A percentile compares a stretch with the other conserved stretches of the same genome.
Evolutionary conservation across 2,329 filamentous ascomycete species (phyloP).

Genomic region (Eutypa lata): DNA sequence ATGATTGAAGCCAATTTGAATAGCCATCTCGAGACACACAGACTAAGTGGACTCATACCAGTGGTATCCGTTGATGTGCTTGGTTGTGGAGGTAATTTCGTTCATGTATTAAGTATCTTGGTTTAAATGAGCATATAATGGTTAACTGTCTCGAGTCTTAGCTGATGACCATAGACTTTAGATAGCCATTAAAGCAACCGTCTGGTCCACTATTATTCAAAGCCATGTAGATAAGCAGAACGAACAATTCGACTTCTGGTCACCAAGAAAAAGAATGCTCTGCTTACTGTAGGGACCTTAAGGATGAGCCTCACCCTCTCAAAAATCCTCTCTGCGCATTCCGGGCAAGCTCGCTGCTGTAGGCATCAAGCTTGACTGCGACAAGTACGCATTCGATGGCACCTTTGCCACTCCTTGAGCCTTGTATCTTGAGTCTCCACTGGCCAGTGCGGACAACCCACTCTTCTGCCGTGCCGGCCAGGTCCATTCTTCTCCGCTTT

Average conservation of each 20-base stretch:
- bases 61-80: too few relatives aligned
- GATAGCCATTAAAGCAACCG: too few relatives aligned
- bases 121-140: too few relatives aligned
- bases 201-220: too few relatives aligned
- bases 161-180: too few relatives aligned
- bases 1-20: too few relatives aligned
- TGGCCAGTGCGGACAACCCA: conserved; percentile 69
- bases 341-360: conserved; percentile 61
- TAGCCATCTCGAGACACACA: too few relatives aligned
- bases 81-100: too few relatives aligned
- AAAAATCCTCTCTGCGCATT: conserved; percentile 68
- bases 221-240: neutral
- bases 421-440: conserved; percentile 68
- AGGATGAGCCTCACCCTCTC: conserved; percentile 13
- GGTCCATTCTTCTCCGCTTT: conserved; percentile 44
- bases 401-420: conserved; percentile 44
- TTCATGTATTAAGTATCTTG: too few relatives aligned
- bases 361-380: conserved; percentile 73
- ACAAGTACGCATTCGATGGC: conserved; percentile 69
- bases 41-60: too few relatives aligned
- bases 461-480: conserved; percentile 32
- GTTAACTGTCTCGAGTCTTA: too few relatives aligned
- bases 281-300: neutral
- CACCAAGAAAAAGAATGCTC: neutral
- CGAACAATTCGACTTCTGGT: too few relatives aligned